Conservation (phyloP, 2,329 filamentous ascomycete species). For the Alternaria triticina region DNA sequence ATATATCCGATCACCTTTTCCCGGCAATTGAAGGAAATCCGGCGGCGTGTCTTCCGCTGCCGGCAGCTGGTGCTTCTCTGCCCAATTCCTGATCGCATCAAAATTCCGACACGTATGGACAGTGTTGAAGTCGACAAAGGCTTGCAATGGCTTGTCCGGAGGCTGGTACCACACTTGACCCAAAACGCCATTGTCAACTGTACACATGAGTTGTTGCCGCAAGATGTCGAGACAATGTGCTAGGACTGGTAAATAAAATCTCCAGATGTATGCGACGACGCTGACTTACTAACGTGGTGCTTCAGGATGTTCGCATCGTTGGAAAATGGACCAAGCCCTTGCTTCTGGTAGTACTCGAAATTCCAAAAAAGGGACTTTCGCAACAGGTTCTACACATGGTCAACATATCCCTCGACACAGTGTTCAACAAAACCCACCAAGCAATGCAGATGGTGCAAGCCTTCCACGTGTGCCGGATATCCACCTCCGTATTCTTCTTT, state of each 20-base stretch:
- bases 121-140: constrained; percentile 69
- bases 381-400: constrained; percentile 58
- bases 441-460: constrained; percentile 65
- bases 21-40: constrained; percentile 52
- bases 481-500: constrained; percentile 64
- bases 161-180: constrained; percentile 66
- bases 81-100: constrained; percentile 61
- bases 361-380: constrained; percentile 67
- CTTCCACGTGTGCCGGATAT: constrained; percentile 64
- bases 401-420: neutral
- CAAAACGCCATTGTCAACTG: constrained; percentile 64
- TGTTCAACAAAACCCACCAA: constrained; percentile 48
- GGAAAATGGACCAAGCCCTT: constrained; percentile 60
- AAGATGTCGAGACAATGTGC: constrained; percentile 67
- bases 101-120: constrained; percentile 65
- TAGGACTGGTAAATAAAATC: constrained; percentile 6
- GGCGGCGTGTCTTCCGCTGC: constrained; percentile 29
- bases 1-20: constrained; percentile 40
- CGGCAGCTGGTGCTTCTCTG: constrained; percentile 60
- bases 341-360: constrained; percentile 61
- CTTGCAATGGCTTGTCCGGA: constrained; percentile 55
- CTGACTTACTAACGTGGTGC: constrained; percentile 64
- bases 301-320: constrained; percentile 62
- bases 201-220: constrained; percentile 69
- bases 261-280: neutral